Evolutionary conservation across 2,329 filamentous ascomycete genomes (phyloP), one percentile per base, ranked within the genome.

Genomic region (Penicillium sumatraense): DNA sequence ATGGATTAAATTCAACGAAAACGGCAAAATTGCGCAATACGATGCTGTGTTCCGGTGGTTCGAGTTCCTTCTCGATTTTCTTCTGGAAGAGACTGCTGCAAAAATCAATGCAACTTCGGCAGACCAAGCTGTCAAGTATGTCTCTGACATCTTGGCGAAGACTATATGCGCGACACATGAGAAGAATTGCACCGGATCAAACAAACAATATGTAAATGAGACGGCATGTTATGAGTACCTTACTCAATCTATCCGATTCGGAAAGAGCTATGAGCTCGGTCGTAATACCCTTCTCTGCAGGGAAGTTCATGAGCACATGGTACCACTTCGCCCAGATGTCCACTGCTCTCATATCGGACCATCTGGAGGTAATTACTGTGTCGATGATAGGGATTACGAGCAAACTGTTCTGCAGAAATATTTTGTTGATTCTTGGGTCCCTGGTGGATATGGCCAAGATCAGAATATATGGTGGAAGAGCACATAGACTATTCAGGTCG

Each of bases 281-380:
- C 44, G 59, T 6, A 58, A 70, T 40, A 69, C 67, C 1, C 36
- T 70, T 40, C 59, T 70, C 7, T 69, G 65, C 41, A 64, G 67
- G 1, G 61, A 68, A 48, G 64, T 69, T 20, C 65, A 70, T 46
- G 63, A 68, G 50, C 65, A 65, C 49, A 69, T 69, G 66, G 65
- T 69, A 14, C 59, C 57, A 36, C 66, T 64, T 38, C 58, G 63
- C 9, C 67, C 67, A 0, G 54, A 59, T 3, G 53, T 63, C n/a
- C 68, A 70, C 45, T 69, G 65, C 21, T 7, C 62, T 8, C 65
- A 69, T 57, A 70, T 70, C 29, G 66, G 67, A 2, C 67, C 66
- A 1, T 48, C 27, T n/a, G 66, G 68, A 0, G 66, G 67, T 1
- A 58, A 55, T 23, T 68, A 69, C 33, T 69, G 68, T 46, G 65